A percentile compares a stretch with the other conserved stretches of the same genome.
These are phyloP conservation scores for Candida ovalis DNA, from an alignment of 805 yeast genomes.

Conservation along the genomic window DNA sequence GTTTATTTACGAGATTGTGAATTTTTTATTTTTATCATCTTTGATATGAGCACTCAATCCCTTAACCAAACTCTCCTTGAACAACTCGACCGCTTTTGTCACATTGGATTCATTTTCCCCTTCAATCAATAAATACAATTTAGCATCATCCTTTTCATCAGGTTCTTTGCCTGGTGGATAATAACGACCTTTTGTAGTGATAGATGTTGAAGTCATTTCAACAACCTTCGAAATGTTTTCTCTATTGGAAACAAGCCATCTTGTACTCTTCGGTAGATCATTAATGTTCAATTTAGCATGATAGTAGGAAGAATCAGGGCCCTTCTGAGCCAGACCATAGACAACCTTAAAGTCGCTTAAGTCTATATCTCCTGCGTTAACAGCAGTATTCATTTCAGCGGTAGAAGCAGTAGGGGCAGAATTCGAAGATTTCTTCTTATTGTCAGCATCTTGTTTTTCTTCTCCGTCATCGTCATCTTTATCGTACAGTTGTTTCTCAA, in stretches of 20 bases:
- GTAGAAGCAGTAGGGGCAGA: neutral
- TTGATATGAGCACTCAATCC: constrained; percentile 34
- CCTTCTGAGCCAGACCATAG: constrained; percentile 40
- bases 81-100: constrained; percentile 51
- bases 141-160: constrained; percentile 59
- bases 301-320: constrained; percentile 45
- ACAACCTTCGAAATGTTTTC: constrained; percentile 59
- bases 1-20: constrained; percentile 11
- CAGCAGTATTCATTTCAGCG: neutral
- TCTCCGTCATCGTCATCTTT: constrained; percentile 22
- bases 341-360: constrained; percentile 43
- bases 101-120: constrained; percentile 62
- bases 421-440: constrained; percentile 14
- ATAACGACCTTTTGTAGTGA: constrained; percentile 78
- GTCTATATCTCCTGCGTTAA: constrained; percentile 4
- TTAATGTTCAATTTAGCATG: constrained; percentile 74
- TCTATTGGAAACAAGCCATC: constrained; percentile 74
- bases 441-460: constrained; percentile 24
- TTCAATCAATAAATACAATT: constrained; percentile 74
- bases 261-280: constrained; percentile 75
- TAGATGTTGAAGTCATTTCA: constrained; percentile 69
- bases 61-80: constrained; percentile 51
- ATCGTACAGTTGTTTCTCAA: constrained; percentile 49
- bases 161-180: constrained; percentile 61
- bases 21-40: constrained; percentile 16